A percentile compares a stretch with the other conserved stretches of the same genome.
Conservation (phyloP, 2,329 filamentous ascomycete genomes). For the Diplodia seriata region DNA sequence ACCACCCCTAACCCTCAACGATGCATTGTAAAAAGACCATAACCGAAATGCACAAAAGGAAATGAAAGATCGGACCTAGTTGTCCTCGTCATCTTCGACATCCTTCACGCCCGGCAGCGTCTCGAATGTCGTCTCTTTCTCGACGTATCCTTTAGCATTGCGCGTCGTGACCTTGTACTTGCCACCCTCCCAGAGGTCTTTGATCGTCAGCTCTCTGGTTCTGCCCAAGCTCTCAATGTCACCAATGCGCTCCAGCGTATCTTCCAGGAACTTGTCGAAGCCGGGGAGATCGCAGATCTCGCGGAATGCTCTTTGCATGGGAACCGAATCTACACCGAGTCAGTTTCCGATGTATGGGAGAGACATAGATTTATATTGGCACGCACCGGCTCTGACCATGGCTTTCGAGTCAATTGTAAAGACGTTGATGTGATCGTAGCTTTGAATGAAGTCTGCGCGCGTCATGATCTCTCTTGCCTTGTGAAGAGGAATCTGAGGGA, state of each 20-base stretch:
- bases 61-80: background rate
- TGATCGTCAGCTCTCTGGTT: constrained; percentile 93
- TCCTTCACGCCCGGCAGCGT: constrained; percentile 34
- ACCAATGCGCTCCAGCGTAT: constrained; percentile 82
- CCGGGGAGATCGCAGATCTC: constrained; percentile 78
- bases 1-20: background rate
- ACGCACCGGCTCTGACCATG: constrained; percentile 73
- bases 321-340: constrained; percentile 72
- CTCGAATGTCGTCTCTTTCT: constrained; percentile 34
- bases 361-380: too few species aligned
- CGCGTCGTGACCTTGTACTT: constrained; percentile 64
- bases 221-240: constrained; percentile 92
- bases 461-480: constrained; percentile 80
- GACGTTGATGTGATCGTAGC: constrained; percentile 91
- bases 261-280: constrained; percentile 83
- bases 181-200: constrained; percentile 86
- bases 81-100: constrained; percentile 34
- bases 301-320: constrained; percentile 92
- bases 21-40: background rate
- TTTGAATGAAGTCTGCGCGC: constrained; percentile 88
- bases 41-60: background rate
- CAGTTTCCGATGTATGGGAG: background rate
- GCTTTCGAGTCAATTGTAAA: constrained; percentile 91
- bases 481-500: constrained; percentile 70
- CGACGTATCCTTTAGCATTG: constrained; percentile 39